Conservation (phyloP, 2,329 filamentous ascomycete species). For the Ascochyta lentis region DNA sequence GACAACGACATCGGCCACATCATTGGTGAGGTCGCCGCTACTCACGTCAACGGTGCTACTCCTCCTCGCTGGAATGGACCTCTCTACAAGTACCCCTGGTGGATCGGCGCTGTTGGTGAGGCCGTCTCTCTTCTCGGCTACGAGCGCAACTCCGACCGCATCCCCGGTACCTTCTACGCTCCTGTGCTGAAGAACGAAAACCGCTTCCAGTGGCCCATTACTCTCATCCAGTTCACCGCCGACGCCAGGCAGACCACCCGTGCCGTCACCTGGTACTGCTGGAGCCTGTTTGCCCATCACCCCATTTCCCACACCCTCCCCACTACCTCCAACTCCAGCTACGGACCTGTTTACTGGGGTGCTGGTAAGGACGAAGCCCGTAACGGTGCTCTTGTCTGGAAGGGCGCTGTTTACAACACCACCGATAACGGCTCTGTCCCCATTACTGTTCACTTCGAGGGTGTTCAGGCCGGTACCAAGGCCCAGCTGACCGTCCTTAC, state of each 20-base stretch:
- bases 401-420: slow-evolving; percentile 58
- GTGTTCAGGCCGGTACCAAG: slow-evolving; percentile 34
- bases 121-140: slow-evolving; percentile 70
- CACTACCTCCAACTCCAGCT: slow-evolving; percentile 44
- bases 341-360: slow-evolving; percentile 55
- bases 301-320: slow-evolving; percentile 55
- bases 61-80: slow-evolving; percentile 34
- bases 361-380: slow-evolving; percentile 48
- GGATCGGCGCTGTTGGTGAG: slow-evolving; percentile 68
- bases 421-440: slow-evolving; percentile 41
- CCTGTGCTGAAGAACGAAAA: slow-evolving; percentile 46
- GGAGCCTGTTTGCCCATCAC: slow-evolving; percentile 52
- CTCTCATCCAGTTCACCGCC: slow-evolving; percentile 51
- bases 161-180: slow-evolving; percentile 57
- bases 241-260: slow-evolving; percentile 43
- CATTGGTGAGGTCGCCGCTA: slow-evolving; percentile 47
- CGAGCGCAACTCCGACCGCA: slow-evolving; percentile 68
- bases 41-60: slow-evolving; percentile 39
- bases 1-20: slow-evolving; percentile 49
- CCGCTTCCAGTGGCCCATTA: slow-evolving; percentile 47
- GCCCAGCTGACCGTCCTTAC: slow-evolving; percentile 53
- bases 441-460: slow-evolving; percentile 39
- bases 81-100: slow-evolving; percentile 38
- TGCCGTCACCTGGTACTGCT: slow-evolving; percentile 44
- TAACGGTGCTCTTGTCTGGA: slow-evolving; percentile 50